A percentile compares a stretch with the other conserved stretches of the same genome.
These are phyloP conservation scores for Fusarium hainanense DNA, from an alignment of 2,329 filamentous ascomycete species.

Conservation along the genomic window DNA sequence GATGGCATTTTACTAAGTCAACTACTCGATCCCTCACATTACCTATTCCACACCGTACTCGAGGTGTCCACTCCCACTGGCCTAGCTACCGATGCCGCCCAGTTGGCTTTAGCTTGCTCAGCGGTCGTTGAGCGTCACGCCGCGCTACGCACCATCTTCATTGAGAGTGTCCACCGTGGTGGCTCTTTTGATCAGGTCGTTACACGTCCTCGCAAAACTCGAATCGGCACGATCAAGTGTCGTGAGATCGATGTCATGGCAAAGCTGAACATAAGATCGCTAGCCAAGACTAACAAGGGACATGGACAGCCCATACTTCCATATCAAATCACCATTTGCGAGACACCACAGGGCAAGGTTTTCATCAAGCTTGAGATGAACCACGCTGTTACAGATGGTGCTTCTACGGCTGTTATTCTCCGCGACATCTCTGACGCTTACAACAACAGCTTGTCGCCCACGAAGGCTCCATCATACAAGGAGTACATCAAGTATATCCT, in stretches of 20 bases:
- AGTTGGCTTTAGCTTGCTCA: slow-evolving; percentile 22
- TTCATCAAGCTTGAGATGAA: slow-evolving; percentile 50
- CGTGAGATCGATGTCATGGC: slow-evolving; percentile 43
- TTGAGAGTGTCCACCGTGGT: slow-evolving; percentile 41
- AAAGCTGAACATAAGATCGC: slow-evolving; percentile 30
- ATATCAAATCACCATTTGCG: slow-evolving; percentile 44
- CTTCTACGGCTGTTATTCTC: slow-evolving; percentile 46
- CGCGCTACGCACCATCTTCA: slow-evolving; percentile 49
- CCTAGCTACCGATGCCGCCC: background rate
- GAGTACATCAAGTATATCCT: slow-evolving; percentile 37
- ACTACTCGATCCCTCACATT: slow-evolving; percentile 29
- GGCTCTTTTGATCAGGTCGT: slow-evolving; percentile 49
- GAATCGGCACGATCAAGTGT: slow-evolving; percentile 25
- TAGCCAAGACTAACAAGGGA: slow-evolving; percentile 27
- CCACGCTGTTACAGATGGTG: slow-evolving; percentile 51
- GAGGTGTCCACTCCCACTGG: slow-evolving; percentile 4
- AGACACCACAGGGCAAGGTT: slow-evolving; percentile 16
- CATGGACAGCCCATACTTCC: slow-evolving; percentile 27
- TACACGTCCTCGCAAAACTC: background rate
- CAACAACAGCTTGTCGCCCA: background rate
- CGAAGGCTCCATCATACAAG: slow-evolving; percentile 23
- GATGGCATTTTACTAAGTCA: slow-evolving; percentile 53
- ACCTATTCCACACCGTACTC: slow-evolving; percentile 34
- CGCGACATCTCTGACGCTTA: slow-evolving; percentile 48
- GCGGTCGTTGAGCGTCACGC: slow-evolving; percentile 46